Conservation (phyloP, 306 rosid species). For the Sophora flavescens region DNA sequence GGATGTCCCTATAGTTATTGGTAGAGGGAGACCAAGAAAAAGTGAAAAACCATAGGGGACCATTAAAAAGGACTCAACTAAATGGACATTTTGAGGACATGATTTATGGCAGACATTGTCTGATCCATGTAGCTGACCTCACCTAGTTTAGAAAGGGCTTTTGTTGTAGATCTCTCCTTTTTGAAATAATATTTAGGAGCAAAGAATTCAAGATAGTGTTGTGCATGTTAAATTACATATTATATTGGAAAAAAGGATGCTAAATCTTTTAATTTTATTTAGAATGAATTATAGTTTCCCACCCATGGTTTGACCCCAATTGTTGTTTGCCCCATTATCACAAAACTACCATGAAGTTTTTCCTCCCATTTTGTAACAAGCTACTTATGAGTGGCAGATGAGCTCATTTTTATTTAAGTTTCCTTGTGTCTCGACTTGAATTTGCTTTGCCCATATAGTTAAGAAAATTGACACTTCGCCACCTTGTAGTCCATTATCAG, state of each 20-base stretch:
- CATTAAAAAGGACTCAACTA: no score
- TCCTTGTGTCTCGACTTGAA: not conserved
- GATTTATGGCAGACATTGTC: no score
- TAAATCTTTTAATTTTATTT: not conserved
- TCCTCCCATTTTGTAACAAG: not conserved
- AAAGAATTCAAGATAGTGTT: slow-evolving; percentile 3
- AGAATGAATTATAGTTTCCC: not conserved
- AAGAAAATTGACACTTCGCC: not conserved
- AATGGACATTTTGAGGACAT: no score
- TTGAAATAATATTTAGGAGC: not conserved
- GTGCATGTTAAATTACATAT: not conserved
- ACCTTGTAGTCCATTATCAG: not conserved
- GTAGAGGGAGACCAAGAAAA: no score
- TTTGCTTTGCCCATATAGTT: not conserved
- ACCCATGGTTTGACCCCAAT: not conserved
- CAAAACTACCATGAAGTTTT: not conserved
- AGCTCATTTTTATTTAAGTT: not conserved
- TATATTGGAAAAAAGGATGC: not conserved
- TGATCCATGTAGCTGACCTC: no score
- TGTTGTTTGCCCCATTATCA: not conserved
- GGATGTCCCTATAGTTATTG: no score
- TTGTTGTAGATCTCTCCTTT: not conserved
- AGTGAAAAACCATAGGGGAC: no score
- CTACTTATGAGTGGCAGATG: not conserved
- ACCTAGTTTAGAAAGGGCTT: no score